Conservation (phyloP, 345 rosid species). For the Linum lewisii region DNA sequence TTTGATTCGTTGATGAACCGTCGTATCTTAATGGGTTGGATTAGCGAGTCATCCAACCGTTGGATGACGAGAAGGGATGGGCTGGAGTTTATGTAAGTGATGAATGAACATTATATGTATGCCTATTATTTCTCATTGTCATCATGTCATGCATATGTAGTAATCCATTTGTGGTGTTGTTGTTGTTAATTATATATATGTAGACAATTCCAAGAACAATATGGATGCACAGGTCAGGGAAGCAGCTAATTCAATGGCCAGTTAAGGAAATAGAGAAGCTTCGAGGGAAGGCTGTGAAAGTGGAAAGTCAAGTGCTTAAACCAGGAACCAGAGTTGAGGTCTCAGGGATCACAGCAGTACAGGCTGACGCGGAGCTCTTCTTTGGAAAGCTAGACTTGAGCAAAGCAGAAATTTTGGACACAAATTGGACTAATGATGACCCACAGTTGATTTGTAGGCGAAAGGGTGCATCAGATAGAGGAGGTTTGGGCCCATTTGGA, state of each 20-base stretch:
- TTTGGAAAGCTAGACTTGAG: conserved; percentile 34
- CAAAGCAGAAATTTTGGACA: conserved; percentile 42
- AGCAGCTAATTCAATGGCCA: conserved; percentile 68
- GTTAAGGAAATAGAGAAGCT: conserved; percentile 47
- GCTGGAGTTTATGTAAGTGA: conserved; percentile 58
- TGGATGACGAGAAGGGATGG: conserved; percentile 54
- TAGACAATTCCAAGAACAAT: conserved; percentile 60
- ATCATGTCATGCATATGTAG: too few species aligned
- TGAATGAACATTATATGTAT: background rate
- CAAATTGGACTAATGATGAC: conserved; percentile 36
- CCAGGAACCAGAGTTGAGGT: conserved; percentile 36
- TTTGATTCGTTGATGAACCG: conserved; percentile 41
- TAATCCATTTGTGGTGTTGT: too few species aligned
- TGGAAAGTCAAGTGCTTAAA: conserved; percentile 23
- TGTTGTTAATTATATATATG: conserved; percentile 1
- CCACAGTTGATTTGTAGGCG: conserved; percentile 32
- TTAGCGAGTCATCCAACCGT: conserved; percentile 40
- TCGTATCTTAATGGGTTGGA: conserved; percentile 65
- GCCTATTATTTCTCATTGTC: background rate
- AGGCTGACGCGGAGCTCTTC: conserved; percentile 71
- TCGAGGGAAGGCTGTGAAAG: conserved; percentile 25
- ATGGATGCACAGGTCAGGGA: conserved; percentile 44
- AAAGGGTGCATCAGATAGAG: conserved; percentile 36
- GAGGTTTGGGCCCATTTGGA: conserved; percentile 68
- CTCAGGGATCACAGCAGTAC: conserved; percentile 47